phyloP scores from a whole-genome alignment of 345 rosid genomes.

The Aurinia saxatilis region DNA sequence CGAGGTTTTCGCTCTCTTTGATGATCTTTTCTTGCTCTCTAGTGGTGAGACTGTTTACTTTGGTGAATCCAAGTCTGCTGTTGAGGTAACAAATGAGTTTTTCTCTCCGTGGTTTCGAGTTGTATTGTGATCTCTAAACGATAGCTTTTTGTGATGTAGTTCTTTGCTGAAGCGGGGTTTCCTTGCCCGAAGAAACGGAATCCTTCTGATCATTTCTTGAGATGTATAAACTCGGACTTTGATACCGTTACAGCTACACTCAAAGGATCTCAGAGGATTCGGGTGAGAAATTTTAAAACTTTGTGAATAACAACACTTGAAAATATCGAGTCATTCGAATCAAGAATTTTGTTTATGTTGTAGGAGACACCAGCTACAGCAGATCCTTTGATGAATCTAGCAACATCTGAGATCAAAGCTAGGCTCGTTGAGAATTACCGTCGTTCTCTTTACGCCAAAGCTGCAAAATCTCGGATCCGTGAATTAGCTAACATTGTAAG shows the following conservation, averaged over 20 bases:
- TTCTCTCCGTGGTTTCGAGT: not conserved
- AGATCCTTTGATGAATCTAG: slow-evolving; percentile 64
- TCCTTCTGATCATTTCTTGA: slow-evolving; percentile 69
- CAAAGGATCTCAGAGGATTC: slow-evolving; percentile 31
- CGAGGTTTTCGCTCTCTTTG: slow-evolving; percentile 71
- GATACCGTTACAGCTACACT: slow-evolving; percentile 41
- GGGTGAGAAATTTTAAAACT: slow-evolving; percentile 8
- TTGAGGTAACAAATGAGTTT: slow-evolving; percentile 18
- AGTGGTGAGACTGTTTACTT: slow-evolving; percentile 75
- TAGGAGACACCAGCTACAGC: slow-evolving; percentile 60
- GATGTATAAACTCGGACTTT: slow-evolving; percentile 63
- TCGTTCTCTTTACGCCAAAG: slow-evolving; percentile 46
- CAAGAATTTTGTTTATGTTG: not conserved
- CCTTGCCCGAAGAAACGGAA: slow-evolving; percentile 63
- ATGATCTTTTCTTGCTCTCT: slow-evolving; percentile 65
- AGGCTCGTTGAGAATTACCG: slow-evolving; percentile 63
- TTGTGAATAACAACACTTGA: not conserved
- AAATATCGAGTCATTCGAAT: not conserved
- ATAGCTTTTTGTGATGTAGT: slow-evolving; percentile 31
- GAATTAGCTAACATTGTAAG: slow-evolving; percentile 64
- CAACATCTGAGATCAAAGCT: slow-evolving; percentile 70
- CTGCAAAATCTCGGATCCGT: slow-evolving; percentile 40
- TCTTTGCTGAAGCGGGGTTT: slow-evolving; percentile 70
- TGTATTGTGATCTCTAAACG: not conserved
- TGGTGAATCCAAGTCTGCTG: slow-evolving; percentile 67